phyloP scores from a whole-genome alignment of 495 filamentous ascomycete species.

The Platismatia glauca region DNA sequence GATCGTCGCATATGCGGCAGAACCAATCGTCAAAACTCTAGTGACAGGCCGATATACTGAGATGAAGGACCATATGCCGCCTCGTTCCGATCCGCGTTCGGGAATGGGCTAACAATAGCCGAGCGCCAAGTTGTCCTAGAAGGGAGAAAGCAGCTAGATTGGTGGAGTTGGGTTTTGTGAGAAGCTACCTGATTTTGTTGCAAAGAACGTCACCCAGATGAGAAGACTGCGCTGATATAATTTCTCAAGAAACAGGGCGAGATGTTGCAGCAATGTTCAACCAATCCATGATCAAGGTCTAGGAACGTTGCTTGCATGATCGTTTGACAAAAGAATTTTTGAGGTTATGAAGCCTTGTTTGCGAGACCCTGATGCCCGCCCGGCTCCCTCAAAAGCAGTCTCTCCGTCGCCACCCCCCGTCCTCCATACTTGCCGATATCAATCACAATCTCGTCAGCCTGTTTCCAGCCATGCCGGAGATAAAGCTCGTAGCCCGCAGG shows the following conservation, averaged over 20 bases:
- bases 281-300: neutral
- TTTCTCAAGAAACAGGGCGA: neutral
- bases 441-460: constrained; percentile 32
- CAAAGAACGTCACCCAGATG: neutral
- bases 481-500: constrained; percentile 45
- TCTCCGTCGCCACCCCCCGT: neutral
- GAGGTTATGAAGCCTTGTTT: neutral
- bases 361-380: neutral
- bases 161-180: too few species aligned
- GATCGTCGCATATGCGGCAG: neutral
- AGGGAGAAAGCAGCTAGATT: neutral
- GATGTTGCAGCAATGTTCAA: neutral
- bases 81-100: neutral
- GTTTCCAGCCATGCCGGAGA: constrained; percentile 43
- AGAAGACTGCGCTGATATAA: neutral
- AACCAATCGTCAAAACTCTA: neutral
- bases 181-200: neutral
- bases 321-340: neutral
- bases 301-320: neutral
- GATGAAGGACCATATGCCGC: neutral
- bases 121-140: neutral
- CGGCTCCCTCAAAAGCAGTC: constrained; percentile 3
- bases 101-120: neutral
- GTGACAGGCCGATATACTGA: neutral
- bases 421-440: constrained; percentile 30